These are phyloP conservation scores for Colletotrichum eremochloae DNA, from an alignment of 2,329 filamentous ascomycete species.

Conservation along the genomic window DNA sequence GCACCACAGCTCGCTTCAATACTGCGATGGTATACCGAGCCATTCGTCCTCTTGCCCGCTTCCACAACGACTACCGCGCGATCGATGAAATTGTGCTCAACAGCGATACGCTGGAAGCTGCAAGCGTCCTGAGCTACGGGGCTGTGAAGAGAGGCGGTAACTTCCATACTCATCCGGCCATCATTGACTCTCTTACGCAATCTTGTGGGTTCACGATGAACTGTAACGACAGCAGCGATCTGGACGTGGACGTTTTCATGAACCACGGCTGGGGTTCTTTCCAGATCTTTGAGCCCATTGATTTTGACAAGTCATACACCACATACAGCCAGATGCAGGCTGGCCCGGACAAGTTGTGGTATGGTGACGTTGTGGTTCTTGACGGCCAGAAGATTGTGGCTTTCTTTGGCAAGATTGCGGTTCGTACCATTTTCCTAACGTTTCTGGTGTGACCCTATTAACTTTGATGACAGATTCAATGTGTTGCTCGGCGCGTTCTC, in stretches of 20 bases:
- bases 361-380: conserved; percentile 66
- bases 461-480: too few relatives aligned
- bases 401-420: too few relatives aligned
- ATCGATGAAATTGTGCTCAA: conserved; percentile 70
- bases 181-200: conserved; percentile 70
- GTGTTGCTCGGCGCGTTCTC: too few relatives aligned
- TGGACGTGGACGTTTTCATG: conserved; percentile 67
- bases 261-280: conserved; percentile 71
- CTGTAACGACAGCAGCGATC: conserved; percentile 67
- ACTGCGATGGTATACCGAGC: conserved; percentile 84
- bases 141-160: conserved; percentile 45
- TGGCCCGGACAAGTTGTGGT: conserved; percentile 62
- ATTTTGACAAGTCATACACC: conserved; percentile 62
- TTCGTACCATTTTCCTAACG: too few relatives aligned
- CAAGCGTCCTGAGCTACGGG: conserved; percentile 45
- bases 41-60: conserved; percentile 69
- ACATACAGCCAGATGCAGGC: conserved; percentile 71
- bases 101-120: conserved; percentile 58
- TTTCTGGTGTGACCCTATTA: too few relatives aligned
- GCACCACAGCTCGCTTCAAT: conserved; percentile 66
- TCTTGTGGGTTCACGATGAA: conserved; percentile 73
- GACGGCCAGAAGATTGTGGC: conserved; percentile 60
- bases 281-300: conserved; percentile 60
- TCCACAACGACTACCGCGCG: conserved; percentile 64
- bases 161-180: conserved; percentile 67